Conservation (phyloP, 2,329 filamentous ascomycete genomes). For the Clonostachys solani region DNA sequence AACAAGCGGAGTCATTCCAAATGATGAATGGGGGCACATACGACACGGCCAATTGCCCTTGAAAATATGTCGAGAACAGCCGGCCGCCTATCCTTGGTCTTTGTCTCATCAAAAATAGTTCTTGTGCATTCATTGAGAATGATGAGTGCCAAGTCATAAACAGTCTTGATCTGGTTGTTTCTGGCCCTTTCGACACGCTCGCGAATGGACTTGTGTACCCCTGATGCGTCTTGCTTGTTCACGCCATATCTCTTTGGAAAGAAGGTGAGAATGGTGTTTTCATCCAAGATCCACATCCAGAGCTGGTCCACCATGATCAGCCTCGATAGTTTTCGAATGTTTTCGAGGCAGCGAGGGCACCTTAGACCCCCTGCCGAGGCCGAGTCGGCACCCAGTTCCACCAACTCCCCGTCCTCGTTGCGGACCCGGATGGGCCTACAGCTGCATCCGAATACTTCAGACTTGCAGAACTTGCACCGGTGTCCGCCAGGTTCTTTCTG, state of each 20-base stretch:
- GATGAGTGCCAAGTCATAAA: slow-evolving; percentile 34
- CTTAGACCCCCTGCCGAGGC: no score
- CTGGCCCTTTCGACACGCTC: slow-evolving; percentile 15
- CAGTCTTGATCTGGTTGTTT: slow-evolving; percentile 21
- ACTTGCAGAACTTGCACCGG: no score
- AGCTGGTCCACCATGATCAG: slow-evolving; percentile 38
- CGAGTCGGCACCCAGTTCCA: no score
- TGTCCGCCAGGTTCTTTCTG: no score
- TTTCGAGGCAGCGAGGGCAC: no score
- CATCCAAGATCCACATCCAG: slow-evolving; percentile 37
- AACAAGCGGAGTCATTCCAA: not conserved
- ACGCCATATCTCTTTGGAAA: slow-evolving; percentile 37
- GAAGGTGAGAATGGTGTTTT: slow-evolving; percentile 25
- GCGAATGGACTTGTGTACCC: slow-evolving; percentile 33
- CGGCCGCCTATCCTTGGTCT: slow-evolving; percentile 20
- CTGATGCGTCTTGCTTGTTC: slow-evolving; percentile 31
- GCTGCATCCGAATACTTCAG: no score
- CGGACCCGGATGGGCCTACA: no score
- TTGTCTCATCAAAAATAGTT: slow-evolving; percentile 32
- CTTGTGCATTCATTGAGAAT: slow-evolving; percentile 35
- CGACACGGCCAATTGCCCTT: slow-evolving; percentile 32
- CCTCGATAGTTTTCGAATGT: no score
- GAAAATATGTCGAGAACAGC: slow-evolving; percentile 35
- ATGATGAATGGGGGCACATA: slow-evolving; percentile 12
- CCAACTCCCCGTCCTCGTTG: no score